Evolutionary conservation across 2,329 filamentous ascomycete species (phyloP).

Genomic region (Fusarium mexicanum): DNA sequence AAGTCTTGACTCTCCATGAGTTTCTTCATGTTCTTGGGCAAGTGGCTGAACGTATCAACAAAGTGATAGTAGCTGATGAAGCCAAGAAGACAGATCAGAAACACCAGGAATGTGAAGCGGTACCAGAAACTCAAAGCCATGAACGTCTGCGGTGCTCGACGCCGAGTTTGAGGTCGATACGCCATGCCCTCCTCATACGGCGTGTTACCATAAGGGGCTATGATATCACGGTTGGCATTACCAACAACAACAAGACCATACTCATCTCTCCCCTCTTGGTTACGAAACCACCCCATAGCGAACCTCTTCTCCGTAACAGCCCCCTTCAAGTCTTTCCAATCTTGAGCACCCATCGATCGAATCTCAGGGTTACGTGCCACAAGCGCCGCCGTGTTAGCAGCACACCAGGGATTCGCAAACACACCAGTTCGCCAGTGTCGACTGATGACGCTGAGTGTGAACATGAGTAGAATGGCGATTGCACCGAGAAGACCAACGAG

Average conservation of each 20-base stretch:
- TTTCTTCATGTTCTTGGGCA: conserved; percentile 44
- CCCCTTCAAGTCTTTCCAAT: conserved; percentile 26
- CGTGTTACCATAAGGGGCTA: conserved; percentile 19
- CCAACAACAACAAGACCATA: conserved; percentile 29
- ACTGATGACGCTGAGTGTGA: conserved; percentile 22
- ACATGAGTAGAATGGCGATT: conserved; percentile 2
- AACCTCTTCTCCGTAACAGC: conserved; percentile 25
- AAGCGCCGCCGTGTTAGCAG: conserved; percentile 28
- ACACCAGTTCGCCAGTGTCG: conserved; percentile 36
- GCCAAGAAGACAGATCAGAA: conserved; percentile 47
- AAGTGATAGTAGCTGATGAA: conserved; percentile 54
- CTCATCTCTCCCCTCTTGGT: conserved; percentile 17
- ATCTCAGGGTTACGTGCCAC: conserved; percentile 32
- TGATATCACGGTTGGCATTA: neutral
- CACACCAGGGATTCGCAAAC: conserved; percentile 38
- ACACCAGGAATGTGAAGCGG: conserved; percentile 45
- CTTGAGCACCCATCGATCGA: conserved; percentile 13
- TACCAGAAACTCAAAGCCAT: conserved; percentile 50
- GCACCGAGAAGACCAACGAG: conserved; percentile 17
- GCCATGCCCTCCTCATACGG: conserved; percentile 8
- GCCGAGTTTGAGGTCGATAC: conserved; percentile 5
- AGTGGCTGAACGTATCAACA: conserved; percentile 35
- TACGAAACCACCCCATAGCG: conserved; percentile 24
- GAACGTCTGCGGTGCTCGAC: conserved; percentile 44
- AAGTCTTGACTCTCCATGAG: conserved; percentile 54